These are phyloP conservation scores for Stephania cephalantha DNA, from an alignment of 164 flowering plant species.

Conservation along the genomic window DNA sequence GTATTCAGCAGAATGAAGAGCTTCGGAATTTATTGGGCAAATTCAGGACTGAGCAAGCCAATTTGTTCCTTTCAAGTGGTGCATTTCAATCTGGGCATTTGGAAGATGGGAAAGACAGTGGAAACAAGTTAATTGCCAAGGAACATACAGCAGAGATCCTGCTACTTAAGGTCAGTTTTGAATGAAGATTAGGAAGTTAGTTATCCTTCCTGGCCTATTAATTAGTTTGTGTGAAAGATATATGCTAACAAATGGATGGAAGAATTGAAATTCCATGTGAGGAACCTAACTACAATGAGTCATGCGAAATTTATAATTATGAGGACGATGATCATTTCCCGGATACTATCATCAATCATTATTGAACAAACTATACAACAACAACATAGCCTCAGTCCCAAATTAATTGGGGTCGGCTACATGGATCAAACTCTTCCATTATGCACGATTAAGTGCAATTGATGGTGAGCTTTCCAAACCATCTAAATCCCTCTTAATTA, in stretches of 20 bases:
- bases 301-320: too few relatives aligned
- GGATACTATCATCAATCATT: neutral
- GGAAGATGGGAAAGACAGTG: conserved; percentile 18
- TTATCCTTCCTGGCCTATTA: too few relatives aligned
- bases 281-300: neutral
- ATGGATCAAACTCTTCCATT: too few relatives aligned
- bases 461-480: too few relatives aligned
- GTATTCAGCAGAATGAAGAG: conserved; percentile 81
- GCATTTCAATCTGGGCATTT: conserved; percentile 14
- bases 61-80: conserved; percentile 13
- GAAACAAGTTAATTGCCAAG: conserved; percentile 12
- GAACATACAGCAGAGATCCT: conserved; percentile 36
- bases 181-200: neutral
- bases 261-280: neutral
- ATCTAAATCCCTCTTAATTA: too few relatives aligned
- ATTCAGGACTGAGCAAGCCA: conserved; percentile 65
- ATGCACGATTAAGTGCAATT: too few relatives aligned
- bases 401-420: too few relatives aligned
- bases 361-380: too few relatives aligned
- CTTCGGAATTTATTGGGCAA: conserved; percentile 58
- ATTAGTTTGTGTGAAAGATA: too few relatives aligned
- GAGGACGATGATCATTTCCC: neutral
- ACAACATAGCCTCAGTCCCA: too few relatives aligned
- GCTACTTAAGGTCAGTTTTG: conserved; percentile 54
- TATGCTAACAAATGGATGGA: neutral